Percentiles rank a stretch among this genome's conserved stretches.
Evolutionary conservation across 768 basidiomycete species (phyloP).

Genomic region (Arthromyces matolae): DNA sequence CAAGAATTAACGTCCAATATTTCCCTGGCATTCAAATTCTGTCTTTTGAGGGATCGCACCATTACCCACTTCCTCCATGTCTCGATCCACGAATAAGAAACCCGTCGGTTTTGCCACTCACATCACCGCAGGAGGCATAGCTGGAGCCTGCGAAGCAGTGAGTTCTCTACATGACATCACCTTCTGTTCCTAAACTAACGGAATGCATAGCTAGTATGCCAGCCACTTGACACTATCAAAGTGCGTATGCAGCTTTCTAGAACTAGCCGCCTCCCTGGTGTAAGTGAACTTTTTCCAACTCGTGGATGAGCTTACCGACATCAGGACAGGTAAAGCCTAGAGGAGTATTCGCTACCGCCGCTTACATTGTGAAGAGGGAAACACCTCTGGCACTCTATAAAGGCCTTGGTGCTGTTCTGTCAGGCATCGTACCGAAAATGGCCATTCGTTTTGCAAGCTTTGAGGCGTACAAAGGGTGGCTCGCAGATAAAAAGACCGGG

Average conservation of each 20-base stretch:
- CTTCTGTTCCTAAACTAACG: neutral
- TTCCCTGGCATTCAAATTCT: conserved; percentile 10
- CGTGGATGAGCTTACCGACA: conserved; percentile 2
- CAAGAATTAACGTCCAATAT: neutral
- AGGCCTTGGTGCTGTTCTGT: conserved; percentile 92
- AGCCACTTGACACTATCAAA: conserved; percentile 98
- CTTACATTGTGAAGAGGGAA: conserved; percentile 83
- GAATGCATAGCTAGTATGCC: conserved; percentile 62
- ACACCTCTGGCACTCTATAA: conserved; percentile 97
- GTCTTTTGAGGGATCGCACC: conserved; percentile 1
- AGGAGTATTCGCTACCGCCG: conserved; percentile 89
- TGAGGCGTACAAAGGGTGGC: conserved; percentile 85
- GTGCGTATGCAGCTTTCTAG: conserved; percentile 98
- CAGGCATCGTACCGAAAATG: conserved; percentile 99
- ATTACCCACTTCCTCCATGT: conserved; percentile 32
- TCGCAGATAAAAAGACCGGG: conserved; percentile 75
- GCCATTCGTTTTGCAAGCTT: conserved; percentile 98
- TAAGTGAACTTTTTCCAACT: conserved; percentile 39
- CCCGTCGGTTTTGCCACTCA: conserved; percentile 85
- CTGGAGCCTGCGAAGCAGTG: conserved; percentile 91
- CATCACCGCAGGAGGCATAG: conserved; percentile 90
- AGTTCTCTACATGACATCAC: conserved; percentile 22
- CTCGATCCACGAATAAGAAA: conserved; percentile 60
- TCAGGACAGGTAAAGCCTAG: conserved; percentile 76
- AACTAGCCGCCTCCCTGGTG: conserved; percentile 76